Evolutionary conservation across 805 yeast genomes (phyloP).

Genomic region (Saccharomyces paradoxus): DNA sequence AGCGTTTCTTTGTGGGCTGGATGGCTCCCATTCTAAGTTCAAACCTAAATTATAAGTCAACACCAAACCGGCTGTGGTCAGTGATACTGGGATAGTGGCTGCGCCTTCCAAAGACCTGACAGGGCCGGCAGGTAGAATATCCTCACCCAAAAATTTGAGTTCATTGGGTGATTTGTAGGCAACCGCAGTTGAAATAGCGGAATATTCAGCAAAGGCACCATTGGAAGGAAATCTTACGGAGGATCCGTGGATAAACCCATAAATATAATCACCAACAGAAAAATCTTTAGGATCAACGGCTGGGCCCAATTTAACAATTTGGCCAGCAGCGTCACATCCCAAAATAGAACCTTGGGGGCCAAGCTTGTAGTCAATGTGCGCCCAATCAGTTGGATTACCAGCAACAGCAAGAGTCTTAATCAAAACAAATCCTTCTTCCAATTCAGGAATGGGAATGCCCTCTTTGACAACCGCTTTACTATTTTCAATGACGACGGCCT

Average conservation of each 20-base stretch:
- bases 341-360: conserved; percentile 41
- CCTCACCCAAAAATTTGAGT: conserved; percentile 3
- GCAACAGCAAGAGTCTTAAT: conserved; percentile 50
- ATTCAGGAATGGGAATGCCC: conserved; percentile 29
- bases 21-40: conserved; percentile 21
- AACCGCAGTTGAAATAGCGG: conserved; percentile 31
- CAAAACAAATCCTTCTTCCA: conserved; percentile 34
- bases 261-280: conserved; percentile 48
- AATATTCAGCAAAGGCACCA: conserved; percentile 57
- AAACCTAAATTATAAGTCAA: conserved; percentile 24
- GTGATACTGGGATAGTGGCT: conserved; percentile 47
- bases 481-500: conserved; percentile 37
- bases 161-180: conserved; percentile 8
- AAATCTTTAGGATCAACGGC: conserved; percentile 27
- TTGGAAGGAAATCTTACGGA: conserved; percentile 32
- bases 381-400: conserved; percentile 65
- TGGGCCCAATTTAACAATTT: conserved; percentile 42
- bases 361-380: conserved; percentile 37
- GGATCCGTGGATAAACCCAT: conserved; percentile 48
- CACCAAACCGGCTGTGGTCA: conserved; percentile 41
- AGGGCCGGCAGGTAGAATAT: conserved; percentile 20
- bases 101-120: conserved; percentile 54
- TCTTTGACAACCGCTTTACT: conserved; percentile 23
- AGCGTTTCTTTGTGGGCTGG: conserved; percentile 28
- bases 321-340: conserved; percentile 59